Percentiles rank a stretch among this genome's conserved stretches.
These are phyloP conservation scores for Boletus speciosus DNA, from an alignment of 768 basidiomycete species.

Conservation along the genomic window DNA sequence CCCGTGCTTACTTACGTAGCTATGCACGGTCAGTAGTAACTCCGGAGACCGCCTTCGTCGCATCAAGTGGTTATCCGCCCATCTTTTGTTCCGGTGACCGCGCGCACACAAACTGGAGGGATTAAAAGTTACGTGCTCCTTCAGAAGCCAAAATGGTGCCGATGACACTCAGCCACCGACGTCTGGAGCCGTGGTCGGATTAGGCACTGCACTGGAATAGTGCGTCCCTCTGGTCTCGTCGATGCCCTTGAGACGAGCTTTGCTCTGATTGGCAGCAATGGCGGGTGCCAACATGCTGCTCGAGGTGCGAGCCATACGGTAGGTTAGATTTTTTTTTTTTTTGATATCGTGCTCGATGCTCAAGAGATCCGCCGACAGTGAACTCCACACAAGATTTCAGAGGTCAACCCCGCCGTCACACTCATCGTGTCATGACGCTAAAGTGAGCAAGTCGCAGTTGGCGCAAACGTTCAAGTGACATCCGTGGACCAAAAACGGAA, in stretches of 20 bases:
- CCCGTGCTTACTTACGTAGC: too few relatives aligned
- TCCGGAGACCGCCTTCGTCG: too few relatives aligned
- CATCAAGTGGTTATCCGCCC: too few relatives aligned
- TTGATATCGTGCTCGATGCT: background rate
- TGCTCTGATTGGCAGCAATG: conserved; percentile 2
- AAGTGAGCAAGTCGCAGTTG: conserved; percentile 31
- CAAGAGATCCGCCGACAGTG: conserved; percentile 19
- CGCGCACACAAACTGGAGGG: too few relatives aligned
- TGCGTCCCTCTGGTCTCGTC: conserved; percentile 15
- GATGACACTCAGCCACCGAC: conserved; percentile 47
- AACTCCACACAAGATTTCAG: conserved; percentile 39
- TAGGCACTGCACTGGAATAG: conserved; percentile 53
- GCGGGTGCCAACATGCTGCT: conserved; percentile 37
- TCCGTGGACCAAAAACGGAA: conserved; percentile 34
- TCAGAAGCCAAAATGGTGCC: too few relatives aligned
- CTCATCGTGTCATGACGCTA: background rate
- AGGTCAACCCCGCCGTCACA: conserved; percentile 5
- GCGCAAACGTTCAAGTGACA: conserved; percentile 45
- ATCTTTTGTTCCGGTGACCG: too few relatives aligned
- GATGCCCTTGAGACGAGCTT: background rate
- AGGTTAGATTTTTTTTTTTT: background rate
- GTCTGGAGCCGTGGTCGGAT: conserved; percentile 59
- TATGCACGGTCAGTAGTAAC: too few relatives aligned
- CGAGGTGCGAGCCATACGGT: conserved; percentile 38
- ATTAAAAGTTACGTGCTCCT: too few relatives aligned